These are phyloP conservation scores for Aureobasidium uvarum DNA, from an alignment of 2,329 filamentous ascomycete species.

Conservation along the genomic window DNA sequence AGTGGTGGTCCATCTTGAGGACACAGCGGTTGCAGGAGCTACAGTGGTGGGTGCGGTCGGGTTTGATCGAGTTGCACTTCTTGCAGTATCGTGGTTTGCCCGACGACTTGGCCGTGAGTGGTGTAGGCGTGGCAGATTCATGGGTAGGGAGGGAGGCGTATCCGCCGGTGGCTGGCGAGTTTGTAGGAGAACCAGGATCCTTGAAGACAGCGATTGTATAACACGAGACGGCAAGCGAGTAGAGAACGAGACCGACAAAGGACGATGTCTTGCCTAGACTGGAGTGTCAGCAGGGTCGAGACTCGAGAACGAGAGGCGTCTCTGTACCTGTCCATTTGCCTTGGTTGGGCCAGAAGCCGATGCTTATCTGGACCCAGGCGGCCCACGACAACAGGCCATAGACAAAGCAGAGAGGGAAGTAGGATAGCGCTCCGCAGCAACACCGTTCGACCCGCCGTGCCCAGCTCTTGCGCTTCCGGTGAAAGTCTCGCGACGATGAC, in stretches of 20 bases:
- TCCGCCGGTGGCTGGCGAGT: slow-evolving; percentile 23
- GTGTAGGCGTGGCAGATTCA: slow-evolving; percentile 47
- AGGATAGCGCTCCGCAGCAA: slow-evolving; percentile 75
- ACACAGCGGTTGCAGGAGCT: slow-evolving; percentile 92
- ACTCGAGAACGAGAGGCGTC: neutral
- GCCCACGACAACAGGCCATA: slow-evolving; percentile 92
- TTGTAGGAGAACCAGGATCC: slow-evolving; percentile 68
- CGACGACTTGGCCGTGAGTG: slow-evolving; percentile 88
- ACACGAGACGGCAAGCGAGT: slow-evolving; percentile 76
- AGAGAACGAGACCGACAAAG: slow-evolving; percentile 65
- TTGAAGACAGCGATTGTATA: slow-evolving; percentile 96
- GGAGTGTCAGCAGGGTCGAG: neutral
- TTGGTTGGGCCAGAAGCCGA: slow-evolving; percentile 60
- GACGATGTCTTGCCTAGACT: slow-evolving; percentile 38
- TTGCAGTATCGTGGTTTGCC: slow-evolving; percentile 91
- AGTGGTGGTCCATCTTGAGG: slow-evolving; percentile 99
- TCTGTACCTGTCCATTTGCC: slow-evolving; percentile 47
- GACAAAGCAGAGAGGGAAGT: slow-evolving; percentile 85
- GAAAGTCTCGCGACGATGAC: slow-evolving; percentile 41
- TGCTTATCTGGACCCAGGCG: slow-evolving; percentile 76
- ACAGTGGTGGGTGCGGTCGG: slow-evolving; percentile 95
- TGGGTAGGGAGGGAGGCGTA: slow-evolving; percentile 30
- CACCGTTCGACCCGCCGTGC: slow-evolving; percentile 73
- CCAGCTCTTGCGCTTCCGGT: slow-evolving; percentile 48
- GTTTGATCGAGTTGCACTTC: slow-evolving; percentile 93